Evolutionary conservation across 768 basidiomycete genomes (phyloP).

Genomic region (Exsudoporus frostii): DNA sequence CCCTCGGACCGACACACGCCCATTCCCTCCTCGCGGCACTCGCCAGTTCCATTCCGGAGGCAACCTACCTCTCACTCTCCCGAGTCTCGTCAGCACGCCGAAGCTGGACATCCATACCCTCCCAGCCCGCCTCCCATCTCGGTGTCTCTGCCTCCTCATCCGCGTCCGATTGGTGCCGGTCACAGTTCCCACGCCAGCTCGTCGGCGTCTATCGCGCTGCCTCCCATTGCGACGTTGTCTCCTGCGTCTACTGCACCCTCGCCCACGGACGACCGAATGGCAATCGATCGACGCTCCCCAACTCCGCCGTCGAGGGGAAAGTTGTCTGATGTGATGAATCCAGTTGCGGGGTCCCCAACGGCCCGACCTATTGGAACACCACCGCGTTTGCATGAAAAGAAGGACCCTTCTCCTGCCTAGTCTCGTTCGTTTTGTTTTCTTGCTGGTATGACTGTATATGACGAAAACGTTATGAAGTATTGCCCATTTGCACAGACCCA

Average conservation of each 20-base stretch:
- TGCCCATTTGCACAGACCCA: slow-evolving; percentile 16
- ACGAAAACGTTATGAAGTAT: slow-evolving; percentile 26
- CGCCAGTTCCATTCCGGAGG: slow-evolving; percentile 70
- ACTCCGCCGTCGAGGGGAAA: slow-evolving; percentile 54
- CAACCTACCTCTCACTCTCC: slow-evolving; percentile 70
- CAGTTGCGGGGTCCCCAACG: slow-evolving; percentile 48
- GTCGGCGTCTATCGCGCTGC: slow-evolving; percentile 50
- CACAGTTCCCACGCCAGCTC: slow-evolving; percentile 38
- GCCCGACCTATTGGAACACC: slow-evolving; percentile 56
- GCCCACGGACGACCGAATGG: slow-evolving; percentile 41
- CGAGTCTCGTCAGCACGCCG: slow-evolving; percentile 50
- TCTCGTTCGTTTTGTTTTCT: slow-evolving; percentile 3
- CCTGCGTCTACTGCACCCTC: slow-evolving; percentile 57
- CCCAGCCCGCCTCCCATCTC: slow-evolving; percentile 54
- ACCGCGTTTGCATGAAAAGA: slow-evolving; percentile 37
- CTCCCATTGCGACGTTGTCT: slow-evolving; percentile 68
- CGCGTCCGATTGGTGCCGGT: slow-evolving; percentile 62
- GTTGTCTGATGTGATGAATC: slow-evolving; percentile 49
- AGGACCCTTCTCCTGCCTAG: slow-evolving; percentile 28
- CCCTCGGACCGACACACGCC: slow-evolving; percentile 54
- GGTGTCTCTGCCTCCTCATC: slow-evolving; percentile 67
- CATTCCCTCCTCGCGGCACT: slow-evolving; percentile 58
- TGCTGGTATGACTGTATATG: slow-evolving; percentile 14
- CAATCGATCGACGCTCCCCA: slow-evolving; percentile 38
- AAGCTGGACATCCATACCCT: slow-evolving; percentile 36